These are phyloP conservation scores for Leccinum incarnatum DNA, from an alignment of 768 basidiomycete species.

Conservation along the genomic window DNA sequence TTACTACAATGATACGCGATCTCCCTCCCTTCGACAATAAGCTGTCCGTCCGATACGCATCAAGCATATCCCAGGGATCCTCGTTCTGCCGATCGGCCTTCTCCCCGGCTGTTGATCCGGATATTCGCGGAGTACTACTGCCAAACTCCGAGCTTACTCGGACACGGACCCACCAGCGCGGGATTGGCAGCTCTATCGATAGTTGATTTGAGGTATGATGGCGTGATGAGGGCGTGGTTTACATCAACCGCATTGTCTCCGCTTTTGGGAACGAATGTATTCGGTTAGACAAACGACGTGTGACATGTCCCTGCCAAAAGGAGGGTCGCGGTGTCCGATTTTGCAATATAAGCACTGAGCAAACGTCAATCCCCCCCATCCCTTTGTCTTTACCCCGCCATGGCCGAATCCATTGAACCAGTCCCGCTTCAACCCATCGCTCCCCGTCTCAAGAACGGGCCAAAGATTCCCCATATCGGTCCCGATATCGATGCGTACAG, in stretches of 20 bases:
- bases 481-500: constrained; percentile 77
- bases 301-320: constrained; percentile 11
- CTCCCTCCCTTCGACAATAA: background rate
- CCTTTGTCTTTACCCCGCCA: constrained; percentile 21
- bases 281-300: constrained; percentile 14
- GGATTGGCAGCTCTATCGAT: background rate
- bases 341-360: constrained; percentile 17
- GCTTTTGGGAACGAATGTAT: constrained; percentile 1
- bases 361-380: background rate
- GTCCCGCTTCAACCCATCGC: constrained; percentile 68
- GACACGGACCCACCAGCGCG: background rate
- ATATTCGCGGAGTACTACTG: background rate
- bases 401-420: constrained; percentile 37
- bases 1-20: background rate
- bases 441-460: constrained; percentile 61
- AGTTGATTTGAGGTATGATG: background rate
- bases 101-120: background rate
- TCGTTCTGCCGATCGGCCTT: background rate
- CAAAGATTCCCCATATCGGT: constrained; percentile 73
- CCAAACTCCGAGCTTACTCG: background rate
- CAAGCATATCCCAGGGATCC: background rate
- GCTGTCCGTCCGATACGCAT: background rate
- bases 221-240: background rate
- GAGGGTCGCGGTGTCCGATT: constrained; percentile 5
- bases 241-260: constrained; percentile 25